A percentile compares a stretch with the other conserved stretches of the same genome.
Conservation (phyloP, 176 grass and related monocot genomes). For the Juncus inflexus region DNA sequence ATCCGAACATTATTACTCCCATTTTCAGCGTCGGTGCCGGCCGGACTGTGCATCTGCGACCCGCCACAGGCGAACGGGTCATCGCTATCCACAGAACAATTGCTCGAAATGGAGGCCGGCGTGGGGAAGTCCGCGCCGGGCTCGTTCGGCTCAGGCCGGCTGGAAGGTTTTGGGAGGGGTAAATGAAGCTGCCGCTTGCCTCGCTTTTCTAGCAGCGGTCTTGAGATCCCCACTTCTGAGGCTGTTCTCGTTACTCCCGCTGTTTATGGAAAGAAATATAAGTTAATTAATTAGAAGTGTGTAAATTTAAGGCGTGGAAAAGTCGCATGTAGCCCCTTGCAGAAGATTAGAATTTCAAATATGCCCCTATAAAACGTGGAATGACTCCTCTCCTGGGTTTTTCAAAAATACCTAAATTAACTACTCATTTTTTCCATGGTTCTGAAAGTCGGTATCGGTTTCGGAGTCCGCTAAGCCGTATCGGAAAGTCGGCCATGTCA, state of each 20-base stretch:
- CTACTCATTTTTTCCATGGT: too few species aligned
- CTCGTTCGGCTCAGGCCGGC: constrained; percentile 44
- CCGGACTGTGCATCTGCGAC: constrained; percentile 67
- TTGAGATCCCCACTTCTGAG: constrained; percentile 68
- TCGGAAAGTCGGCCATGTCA: too few species aligned
- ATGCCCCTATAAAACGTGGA: too few species aligned
- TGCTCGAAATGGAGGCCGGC: constrained; percentile 83
- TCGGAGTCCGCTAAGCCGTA: too few species aligned
- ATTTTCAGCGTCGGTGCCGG: constrained; percentile 62
- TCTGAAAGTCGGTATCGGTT: too few species aligned
- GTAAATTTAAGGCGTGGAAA: too few species aligned
- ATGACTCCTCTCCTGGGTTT: too few species aligned
- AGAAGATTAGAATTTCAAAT: too few species aligned
- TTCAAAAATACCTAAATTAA: too few species aligned
- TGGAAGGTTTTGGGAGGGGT: constrained; percentile 61
- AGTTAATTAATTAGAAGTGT: too few species aligned
- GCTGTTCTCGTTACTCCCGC: constrained; percentile 47
- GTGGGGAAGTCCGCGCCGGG: constrained; percentile 39
- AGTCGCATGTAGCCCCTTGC: too few species aligned
- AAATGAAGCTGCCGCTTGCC: constrained; percentile 66
- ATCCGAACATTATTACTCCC: constrained; percentile 31
- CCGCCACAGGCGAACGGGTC: constrained; percentile 34
- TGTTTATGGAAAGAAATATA: constrained; percentile 11
- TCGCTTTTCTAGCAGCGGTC: constrained; percentile 76
- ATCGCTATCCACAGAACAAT: constrained; percentile 81